Evolutionary conservation across 192 early-diverging fungal genomes (phyloP).

Genomic region (Gigaspora rosea): DNA sequence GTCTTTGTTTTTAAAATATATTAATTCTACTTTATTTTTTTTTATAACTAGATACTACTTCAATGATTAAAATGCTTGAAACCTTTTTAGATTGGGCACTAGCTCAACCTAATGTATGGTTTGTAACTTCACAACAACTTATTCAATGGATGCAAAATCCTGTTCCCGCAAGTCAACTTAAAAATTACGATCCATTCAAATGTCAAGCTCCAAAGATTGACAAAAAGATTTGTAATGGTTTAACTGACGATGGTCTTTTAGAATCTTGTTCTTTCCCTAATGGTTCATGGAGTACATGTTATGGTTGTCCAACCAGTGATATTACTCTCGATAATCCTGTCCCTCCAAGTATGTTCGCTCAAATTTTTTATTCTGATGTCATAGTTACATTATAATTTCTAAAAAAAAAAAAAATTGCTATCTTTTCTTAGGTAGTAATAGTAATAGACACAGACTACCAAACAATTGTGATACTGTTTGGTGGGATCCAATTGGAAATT

Average conservation of each 20-base stretch:
- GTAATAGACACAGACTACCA: conserved; percentile 51
- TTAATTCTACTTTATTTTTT: too few species aligned
- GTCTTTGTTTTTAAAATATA: too few species aligned
- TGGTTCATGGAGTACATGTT: conserved; percentile 57
- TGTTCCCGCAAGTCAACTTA: conserved; percentile 67
- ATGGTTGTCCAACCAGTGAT: conserved; percentile 49
- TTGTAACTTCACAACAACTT: conserved; percentile 69
- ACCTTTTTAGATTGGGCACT: conserved; percentile 57
- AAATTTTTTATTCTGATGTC: too few species aligned
- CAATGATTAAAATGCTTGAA: conserved; percentile 36
- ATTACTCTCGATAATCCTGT: conserved; percentile 47
- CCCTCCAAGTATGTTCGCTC: conserved; percentile 4
- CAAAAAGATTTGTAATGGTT: conserved; percentile 73
- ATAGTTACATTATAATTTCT: too few species aligned
- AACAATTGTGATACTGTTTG: conserved; percentile 66
- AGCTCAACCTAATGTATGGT: conserved; percentile 65
- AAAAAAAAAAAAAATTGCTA: too few species aligned
- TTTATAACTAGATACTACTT: conserved; percentile 29
- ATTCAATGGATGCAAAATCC: conserved; percentile 80
- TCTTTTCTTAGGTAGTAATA: conserved; percentile 29
- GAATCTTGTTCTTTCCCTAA: conserved; percentile 53
- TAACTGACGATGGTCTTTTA: conserved; percentile 43
- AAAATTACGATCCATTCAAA: conserved; percentile 64
- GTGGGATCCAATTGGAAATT: conserved; percentile 69
- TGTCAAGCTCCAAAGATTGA: conserved; percentile 57